Evolutionary conservation across 169 alveolate species (phyloP).

Genomic region (Cyclospora cayetanensis): DNA sequence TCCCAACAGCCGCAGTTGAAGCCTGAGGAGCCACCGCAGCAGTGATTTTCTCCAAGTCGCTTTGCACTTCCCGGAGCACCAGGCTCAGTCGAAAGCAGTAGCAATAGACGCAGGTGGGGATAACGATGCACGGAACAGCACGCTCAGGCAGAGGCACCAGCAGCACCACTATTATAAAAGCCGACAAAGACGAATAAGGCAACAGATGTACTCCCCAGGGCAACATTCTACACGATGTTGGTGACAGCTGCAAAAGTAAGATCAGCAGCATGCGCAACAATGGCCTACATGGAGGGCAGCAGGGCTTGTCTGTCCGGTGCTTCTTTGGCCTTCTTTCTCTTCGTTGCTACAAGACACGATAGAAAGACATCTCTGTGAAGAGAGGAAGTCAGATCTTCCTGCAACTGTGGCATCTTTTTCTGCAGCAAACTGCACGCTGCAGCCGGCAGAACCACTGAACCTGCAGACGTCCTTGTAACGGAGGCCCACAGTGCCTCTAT

Average conservation of each 20-base stretch:
- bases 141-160: background rate
- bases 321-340: conserved; percentile 18
- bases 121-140: background rate
- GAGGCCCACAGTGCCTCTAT: conserved; percentile 29
- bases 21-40: background rate
- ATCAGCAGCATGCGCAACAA: background rate
- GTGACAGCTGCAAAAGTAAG: background rate
- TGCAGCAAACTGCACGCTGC: conserved; percentile 26
- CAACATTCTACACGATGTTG: background rate
- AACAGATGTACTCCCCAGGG: background rate
- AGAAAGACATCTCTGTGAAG: conserved; percentile 43
- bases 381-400: conserved; percentile 59
- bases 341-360: conserved; percentile 18
- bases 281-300: conserved; percentile 23
- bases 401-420: conserved; percentile 15
- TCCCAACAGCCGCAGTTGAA: conserved; percentile 52
- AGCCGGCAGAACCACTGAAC: background rate
- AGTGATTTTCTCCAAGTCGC: background rate
- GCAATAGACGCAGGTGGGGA: background rate
- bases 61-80: background rate
- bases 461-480: background rate
- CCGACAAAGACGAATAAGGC: background rate
- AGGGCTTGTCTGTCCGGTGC: conserved; percentile 43
- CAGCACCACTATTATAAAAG: background rate
- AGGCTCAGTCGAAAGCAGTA: background rate